phyloP scores from a whole-genome alignment of 768 basidiomycete genomes.

The Suillus discolor region DNA sequence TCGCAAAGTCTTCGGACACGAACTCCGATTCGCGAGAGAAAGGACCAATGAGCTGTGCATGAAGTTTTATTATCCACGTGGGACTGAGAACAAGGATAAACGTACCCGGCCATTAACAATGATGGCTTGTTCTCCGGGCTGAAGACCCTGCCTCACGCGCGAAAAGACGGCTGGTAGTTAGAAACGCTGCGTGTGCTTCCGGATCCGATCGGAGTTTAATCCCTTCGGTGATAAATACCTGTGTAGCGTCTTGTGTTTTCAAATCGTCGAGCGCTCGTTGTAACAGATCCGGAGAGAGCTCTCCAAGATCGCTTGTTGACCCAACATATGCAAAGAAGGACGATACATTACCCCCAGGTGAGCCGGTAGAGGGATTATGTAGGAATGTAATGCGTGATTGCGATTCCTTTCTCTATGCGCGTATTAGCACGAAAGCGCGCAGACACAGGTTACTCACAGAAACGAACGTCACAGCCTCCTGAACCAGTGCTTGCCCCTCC shows the following conservation, averaged over 20 bases:
- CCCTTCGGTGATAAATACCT: conserved; percentile 37
- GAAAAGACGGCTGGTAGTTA: conserved; percentile 46
- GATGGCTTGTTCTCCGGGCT: conserved; percentile 62
- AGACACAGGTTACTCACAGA: conserved; percentile 1
- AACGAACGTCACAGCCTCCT: conserved; percentile 64
- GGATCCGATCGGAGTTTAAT: conserved; percentile 13
- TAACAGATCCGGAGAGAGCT: conserved; percentile 11
- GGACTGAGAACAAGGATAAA: conserved; percentile 8
- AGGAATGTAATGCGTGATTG: conserved; percentile 72
- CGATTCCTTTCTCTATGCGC: conserved; percentile 43
- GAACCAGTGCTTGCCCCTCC: conserved; percentile 59
- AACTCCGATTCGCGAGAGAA: conserved; percentile 58
- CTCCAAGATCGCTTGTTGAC: conserved; percentile 31
- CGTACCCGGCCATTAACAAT: conserved; percentile 85
- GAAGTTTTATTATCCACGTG: conserved; percentile 11
- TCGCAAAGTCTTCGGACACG: conserved; percentile 66
- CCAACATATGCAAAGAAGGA: background rate
- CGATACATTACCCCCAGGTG: background rate
- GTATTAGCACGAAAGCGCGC: conserved; percentile 10
- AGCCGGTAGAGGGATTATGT: conserved; percentile 57
- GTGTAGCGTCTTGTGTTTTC: conserved; percentile 27
- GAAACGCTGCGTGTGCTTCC: conserved; percentile 45
- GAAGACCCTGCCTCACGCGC: conserved; percentile 58
- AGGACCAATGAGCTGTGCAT: conserved; percentile 73
- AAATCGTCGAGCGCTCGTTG: background rate